Evolutionary conservation across 805 yeast genomes (phyloP), one percentile per base, ranked within the genome.

Genomic region (Saturnispora saitoi): DNA sequence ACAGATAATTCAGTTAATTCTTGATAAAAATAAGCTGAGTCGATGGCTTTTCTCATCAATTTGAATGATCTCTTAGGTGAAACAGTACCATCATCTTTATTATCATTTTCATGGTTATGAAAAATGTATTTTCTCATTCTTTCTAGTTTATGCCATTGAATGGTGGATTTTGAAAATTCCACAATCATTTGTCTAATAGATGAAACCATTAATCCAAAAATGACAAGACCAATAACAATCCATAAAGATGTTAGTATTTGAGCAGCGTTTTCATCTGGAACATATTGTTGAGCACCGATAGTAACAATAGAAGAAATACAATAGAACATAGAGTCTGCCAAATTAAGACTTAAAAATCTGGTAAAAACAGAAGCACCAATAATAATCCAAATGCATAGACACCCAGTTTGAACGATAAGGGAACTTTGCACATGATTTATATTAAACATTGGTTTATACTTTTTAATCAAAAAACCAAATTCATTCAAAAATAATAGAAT

Each of bases 261-360:
- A 0, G 83, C 72, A 1, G 79, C 77, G 2, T 71, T 66, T 1
- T 73, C 63, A 0, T 49, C 32, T 0, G 95, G 90, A 0, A 73
- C 68, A 31, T 83, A 70, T 56, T 85, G 93, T 34, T 96, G 96
- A 15, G 82, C 69, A 0, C 96, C 96, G 28, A 89, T 75, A 1
- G 96, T 89, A 43, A 86, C 68, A 36, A 83, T 67, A 0, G 95
- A 80, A 1, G 85, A 88, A 10, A 77, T 75, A 56, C 88, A 80
- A 61, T 75, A 86, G 60, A 86, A 88, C 42, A 86, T 60, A 0
- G 86, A 79, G n/a, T 79, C 71, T 0, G 89, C 88, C 59, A 74
- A 85, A 1, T 73, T 68, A 9, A 78, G 57, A 38, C 69, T 61
- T 36, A 79, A 54, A 42, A 80, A 48, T 4, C 65, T 56, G 1